phyloP scores from a whole-genome alignment of 1,284 basidiomycete genomes.

The Wallemia mellicola region DNA sequence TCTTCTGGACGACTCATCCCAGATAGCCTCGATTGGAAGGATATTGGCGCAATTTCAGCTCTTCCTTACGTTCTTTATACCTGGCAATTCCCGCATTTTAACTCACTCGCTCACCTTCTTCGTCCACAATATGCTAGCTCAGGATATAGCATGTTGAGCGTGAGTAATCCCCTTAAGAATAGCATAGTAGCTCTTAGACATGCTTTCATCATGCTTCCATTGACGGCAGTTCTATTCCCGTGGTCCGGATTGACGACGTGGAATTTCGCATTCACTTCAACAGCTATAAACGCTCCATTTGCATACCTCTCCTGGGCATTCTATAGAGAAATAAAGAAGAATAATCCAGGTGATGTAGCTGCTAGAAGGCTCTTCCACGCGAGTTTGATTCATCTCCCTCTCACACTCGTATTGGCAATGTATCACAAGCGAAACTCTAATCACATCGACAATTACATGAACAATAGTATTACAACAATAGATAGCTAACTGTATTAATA shows the following conservation, averaged over 20 bases:
- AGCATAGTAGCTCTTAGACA: conserved; percentile 62
- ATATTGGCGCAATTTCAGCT: conserved; percentile 42
- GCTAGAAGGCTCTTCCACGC: conserved; percentile 54
- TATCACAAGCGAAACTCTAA: conserved; percentile 33
- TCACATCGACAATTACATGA: background rate
- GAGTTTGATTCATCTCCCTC: conserved; percentile 71
- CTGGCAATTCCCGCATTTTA: conserved; percentile 99
- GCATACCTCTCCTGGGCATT: conserved; percentile 41
- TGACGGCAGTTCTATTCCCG: conserved; percentile 53
- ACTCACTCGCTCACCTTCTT: conserved; percentile 62
- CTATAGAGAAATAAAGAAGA: conserved; percentile 26
- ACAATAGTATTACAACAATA: background rate
- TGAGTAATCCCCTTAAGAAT: conserved; percentile 50
- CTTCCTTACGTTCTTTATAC: conserved; percentile 60
- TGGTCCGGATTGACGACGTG: conserved; percentile 62
- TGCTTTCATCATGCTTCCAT: conserved; percentile 41
- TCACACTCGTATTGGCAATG: conserved; percentile 76
- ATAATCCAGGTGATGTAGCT: conserved; percentile 30
- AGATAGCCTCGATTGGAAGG: conserved; percentile 6
- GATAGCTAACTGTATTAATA: background rate
- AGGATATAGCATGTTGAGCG: conserved; percentile 78
- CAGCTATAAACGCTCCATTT: conserved; percentile 46
- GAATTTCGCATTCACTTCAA: conserved; percentile 47
- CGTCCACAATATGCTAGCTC: conserved; percentile 70
- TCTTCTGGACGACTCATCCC: conserved; percentile 55